Conservation (phyloP, 2,329 filamentous ascomycete species). For the Tolypocladium guangdongense region DNA sequence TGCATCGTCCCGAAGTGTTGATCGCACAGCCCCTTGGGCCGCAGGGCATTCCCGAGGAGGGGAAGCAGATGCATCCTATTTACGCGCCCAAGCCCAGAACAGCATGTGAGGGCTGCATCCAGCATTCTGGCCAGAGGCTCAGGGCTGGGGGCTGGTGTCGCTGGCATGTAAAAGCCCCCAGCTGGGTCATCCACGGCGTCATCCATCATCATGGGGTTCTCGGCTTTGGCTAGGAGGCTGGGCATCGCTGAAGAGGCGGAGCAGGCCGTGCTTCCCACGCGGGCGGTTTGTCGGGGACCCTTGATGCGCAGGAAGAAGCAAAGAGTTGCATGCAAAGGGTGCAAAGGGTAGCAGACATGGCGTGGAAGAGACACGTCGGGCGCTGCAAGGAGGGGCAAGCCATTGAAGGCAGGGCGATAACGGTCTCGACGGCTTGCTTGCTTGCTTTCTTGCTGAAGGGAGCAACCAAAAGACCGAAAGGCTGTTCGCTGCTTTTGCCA, state of each 20-base stretch:
- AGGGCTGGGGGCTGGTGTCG: neutral
- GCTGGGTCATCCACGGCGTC: neutral
- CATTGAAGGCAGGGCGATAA: neutral
- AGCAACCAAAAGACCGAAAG: neutral
- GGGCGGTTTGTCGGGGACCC: neutral
- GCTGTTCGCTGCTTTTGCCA: neutral
- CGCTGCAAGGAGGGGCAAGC: neutral
- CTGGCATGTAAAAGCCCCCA: neutral
- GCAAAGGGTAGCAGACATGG: neutral
- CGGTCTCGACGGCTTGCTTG: neutral
- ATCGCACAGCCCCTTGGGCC: constrained; percentile 1
- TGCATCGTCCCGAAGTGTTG: neutral
- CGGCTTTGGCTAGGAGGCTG: neutral
- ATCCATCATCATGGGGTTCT: neutral
- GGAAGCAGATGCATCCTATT: neutral
- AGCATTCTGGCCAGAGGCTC: constrained; percentile 3
- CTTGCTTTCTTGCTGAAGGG: neutral
- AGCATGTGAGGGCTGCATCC: neutral
- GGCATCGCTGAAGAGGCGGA: neutral
- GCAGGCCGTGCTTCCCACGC: neutral
- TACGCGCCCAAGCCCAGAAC: neutral
- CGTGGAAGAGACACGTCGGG: neutral
- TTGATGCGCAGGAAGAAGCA: neutral
- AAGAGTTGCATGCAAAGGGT: neutral
- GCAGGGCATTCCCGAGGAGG: constrained; percentile 6